Conservation (phyloP, 352 stramenopile species). For the Globisporangium lucens region DNA sequence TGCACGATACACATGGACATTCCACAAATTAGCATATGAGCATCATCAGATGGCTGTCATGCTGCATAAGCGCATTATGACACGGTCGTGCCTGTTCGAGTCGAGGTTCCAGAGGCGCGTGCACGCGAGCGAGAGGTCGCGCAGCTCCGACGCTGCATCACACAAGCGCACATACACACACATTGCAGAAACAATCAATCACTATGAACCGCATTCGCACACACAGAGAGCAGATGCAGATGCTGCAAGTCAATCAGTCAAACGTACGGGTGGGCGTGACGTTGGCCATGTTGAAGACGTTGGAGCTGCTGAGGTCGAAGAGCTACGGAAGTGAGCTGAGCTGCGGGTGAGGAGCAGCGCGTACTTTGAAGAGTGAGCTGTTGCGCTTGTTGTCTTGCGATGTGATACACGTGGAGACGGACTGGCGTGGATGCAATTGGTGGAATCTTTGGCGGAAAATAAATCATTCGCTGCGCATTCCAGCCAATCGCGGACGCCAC, state of each 20-base stretch:
- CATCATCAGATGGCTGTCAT: not conserved
- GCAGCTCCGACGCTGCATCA: slow-evolving; percentile 38
- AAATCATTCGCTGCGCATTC: slow-evolving; percentile 9
- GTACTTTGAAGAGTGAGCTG: not conserved
- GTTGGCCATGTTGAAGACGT: slow-evolving; percentile 33
- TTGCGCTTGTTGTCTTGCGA: not conserved
- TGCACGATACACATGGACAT: slow-evolving; percentile 15
- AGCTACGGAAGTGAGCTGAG: too few relatives aligned
- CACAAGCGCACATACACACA: not conserved
- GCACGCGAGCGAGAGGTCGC: slow-evolving; percentile 69
- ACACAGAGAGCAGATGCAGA: not conserved
- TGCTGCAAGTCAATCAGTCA: too few relatives aligned
- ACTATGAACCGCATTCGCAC: not conserved
- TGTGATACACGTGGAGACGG: not conserved
- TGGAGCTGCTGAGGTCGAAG: not conserved
- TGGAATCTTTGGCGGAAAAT: not conserved
- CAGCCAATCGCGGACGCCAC: slow-evolving; percentile 3
- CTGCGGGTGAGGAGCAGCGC: not conserved
- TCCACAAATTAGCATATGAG: not conserved
- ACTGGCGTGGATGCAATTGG: not conserved
- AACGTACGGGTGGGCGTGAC: slow-evolving; percentile 44
- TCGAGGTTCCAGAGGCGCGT: slow-evolving; percentile 94
- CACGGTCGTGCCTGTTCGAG: slow-evolving; percentile 54
- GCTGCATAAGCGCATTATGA: not conserved
- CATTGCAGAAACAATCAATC: not conserved